These are phyloP conservation scores for Carpinus fangiana DNA, from an alignment of 306 rosid species.

Conservation along the genomic window DNA sequence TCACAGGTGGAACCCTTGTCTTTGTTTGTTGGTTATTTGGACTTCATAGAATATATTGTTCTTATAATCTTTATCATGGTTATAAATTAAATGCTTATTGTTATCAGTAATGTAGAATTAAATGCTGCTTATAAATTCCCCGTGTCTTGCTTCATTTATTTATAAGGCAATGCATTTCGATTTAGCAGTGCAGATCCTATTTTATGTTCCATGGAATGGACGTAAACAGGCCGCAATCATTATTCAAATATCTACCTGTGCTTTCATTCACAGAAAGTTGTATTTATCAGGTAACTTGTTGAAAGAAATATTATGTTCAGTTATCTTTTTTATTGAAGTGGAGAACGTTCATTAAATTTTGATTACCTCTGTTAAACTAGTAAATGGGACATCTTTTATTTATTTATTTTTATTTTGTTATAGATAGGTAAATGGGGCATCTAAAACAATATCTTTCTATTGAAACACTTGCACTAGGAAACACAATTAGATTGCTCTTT, in stretches of 20 bases:
- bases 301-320: conserved; percentile 10
- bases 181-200: conserved; percentile 90
- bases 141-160: not conserved
- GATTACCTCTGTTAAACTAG: conserved; percentile 7
- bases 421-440: not conserved
- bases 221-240: conserved; percentile 55
- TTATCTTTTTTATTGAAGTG: conserved; percentile 16
- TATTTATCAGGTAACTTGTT: conserved; percentile 77
- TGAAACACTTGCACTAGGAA: conserved; percentile 17
- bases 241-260: conserved; percentile 73
- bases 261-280: conserved; percentile 88
- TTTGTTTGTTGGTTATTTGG: not conserved
- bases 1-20: not conserved
- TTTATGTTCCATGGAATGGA: conserved; percentile 95
- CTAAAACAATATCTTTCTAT: not conserved
- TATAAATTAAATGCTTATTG: not conserved
- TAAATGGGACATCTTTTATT: not conserved
- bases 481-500: conserved; percentile 1
- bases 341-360: conserved; percentile 13
- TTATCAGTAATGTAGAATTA: not conserved
- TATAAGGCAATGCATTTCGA: not conserved
- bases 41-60: not conserved
- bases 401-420: too few species aligned
- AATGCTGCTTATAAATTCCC: not conserved
- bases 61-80: not conserved